These are phyloP conservation scores for Pyricularia pennisetigena DNA, from an alignment of 2,329 filamentous ascomycete species.

Conservation along the genomic window DNA sequence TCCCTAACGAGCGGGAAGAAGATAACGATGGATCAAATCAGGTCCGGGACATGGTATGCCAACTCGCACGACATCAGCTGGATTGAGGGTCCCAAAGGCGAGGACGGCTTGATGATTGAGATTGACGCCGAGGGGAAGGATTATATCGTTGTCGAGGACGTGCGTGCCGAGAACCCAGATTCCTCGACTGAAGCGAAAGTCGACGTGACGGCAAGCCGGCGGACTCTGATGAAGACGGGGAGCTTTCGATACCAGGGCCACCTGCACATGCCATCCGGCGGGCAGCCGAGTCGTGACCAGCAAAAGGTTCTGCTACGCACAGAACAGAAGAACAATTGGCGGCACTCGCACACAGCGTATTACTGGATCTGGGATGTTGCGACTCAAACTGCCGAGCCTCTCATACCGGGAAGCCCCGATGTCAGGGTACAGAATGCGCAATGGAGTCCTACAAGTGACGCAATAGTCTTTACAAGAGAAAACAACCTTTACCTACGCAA, in stretches of 20 bases:
- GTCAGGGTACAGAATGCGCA: constrained; percentile 71
- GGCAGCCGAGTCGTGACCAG: constrained; percentile 73
- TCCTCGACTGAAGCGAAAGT: neutral
- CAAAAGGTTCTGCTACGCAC: constrained; percentile 80
- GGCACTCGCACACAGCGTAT: constrained; percentile 74
- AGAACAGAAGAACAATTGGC: constrained; percentile 66
- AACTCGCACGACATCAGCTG: constrained; percentile 59
- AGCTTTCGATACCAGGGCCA: constrained; percentile 51
- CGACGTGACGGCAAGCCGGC: constrained; percentile 35
- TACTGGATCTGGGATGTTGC: constrained; percentile 93
- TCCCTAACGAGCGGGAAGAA: constrained; percentile 57
- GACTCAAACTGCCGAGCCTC: constrained; percentile 63
- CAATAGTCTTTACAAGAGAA: constrained; percentile 77
- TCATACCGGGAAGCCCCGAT: constrained; percentile 59
- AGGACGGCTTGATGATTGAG: constrained; percentile 81
- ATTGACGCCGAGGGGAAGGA: constrained; percentile 52
- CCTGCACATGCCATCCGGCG: constrained; percentile 45
- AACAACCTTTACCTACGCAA: constrained; percentile 86
- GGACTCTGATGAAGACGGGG: constrained; percentile 64
- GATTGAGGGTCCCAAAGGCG: constrained; percentile 63
- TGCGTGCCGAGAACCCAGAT: constrained; percentile 45
- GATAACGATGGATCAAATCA: constrained; percentile 63
- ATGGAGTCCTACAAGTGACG: constrained; percentile 83
- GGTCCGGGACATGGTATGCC: constrained; percentile 56
- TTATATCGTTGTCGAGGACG: constrained; percentile 80